These are phyloP conservation scores for Apocynum venetum DNA, from an alignment of 257 asterid species.

Conservation along the genomic window DNA sequence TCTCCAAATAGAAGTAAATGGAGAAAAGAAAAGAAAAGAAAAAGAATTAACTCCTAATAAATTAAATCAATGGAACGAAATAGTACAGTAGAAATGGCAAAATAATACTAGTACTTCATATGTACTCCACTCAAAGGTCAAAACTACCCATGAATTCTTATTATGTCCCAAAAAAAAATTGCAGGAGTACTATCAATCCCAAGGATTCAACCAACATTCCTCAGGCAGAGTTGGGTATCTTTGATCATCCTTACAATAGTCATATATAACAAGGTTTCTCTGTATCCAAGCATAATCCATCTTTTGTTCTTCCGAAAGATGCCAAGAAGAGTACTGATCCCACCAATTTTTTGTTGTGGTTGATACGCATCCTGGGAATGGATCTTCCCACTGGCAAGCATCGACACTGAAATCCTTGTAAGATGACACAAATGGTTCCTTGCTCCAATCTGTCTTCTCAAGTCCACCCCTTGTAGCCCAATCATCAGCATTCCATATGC, in stretches of 20 bases:
- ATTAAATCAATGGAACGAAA: slow-evolving; percentile 18
- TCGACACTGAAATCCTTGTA: slow-evolving; percentile 71
- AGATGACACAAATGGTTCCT: slow-evolving; percentile 84
- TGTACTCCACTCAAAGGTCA: background rate
- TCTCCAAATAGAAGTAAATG: too few species aligned
- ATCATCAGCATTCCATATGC: slow-evolving; percentile 98
- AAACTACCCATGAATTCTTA: background rate
- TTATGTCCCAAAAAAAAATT: background rate
- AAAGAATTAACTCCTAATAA: background rate
- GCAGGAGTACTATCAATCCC: slow-evolving; percentile 28
- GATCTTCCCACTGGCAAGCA: slow-evolving; percentile 87
- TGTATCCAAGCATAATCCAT: slow-evolving; percentile 78
- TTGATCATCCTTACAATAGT: slow-evolving; percentile 65
- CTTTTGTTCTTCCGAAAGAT: slow-evolving; percentile 57
- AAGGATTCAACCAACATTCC: slow-evolving; percentile 81
- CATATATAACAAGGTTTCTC: slow-evolving; percentile 82
- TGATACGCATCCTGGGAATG: slow-evolving; percentile 76
- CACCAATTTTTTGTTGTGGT: slow-evolving; percentile 85
- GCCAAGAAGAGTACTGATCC: slow-evolving; percentile 90
- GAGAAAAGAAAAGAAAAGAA: too few species aligned
- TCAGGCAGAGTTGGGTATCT: slow-evolving; percentile 62
- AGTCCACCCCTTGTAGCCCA: slow-evolving; percentile 98
- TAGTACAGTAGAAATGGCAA: background rate
- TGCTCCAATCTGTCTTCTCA: slow-evolving; percentile 90
- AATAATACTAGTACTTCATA: background rate